Conservation (phyloP, 192 early-diverging fungal genomes). For the Piromyces finnis region DNA sequence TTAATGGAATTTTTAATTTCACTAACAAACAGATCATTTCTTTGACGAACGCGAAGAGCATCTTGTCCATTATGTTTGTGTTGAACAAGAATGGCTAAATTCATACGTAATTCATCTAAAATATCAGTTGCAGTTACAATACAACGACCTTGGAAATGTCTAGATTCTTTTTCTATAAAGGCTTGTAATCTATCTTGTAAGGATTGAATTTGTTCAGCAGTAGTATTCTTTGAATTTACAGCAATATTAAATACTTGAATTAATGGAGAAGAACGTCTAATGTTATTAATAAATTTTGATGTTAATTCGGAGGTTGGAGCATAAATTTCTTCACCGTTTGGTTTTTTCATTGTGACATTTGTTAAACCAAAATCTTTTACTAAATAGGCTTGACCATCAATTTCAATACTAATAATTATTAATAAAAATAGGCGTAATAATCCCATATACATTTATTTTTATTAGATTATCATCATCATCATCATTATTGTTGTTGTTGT, state of each 20-base stretch:
- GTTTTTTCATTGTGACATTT: slow-evolving; percentile 59
- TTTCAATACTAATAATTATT: slow-evolving; percentile 34
- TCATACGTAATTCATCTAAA: not conserved
- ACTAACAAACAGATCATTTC: not conserved
- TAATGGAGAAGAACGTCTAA: slow-evolving; percentile 29
- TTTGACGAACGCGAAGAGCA: not conserved
- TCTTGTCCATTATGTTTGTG: not conserved
- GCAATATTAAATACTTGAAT: not conserved
- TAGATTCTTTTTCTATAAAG: not conserved
- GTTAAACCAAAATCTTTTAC: slow-evolving; percentile 63
- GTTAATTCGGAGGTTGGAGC: slow-evolving; percentile 51
- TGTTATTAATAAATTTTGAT: slow-evolving; percentile 50
- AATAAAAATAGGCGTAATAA: no score
- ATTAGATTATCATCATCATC: no score
- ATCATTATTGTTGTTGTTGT: no score
- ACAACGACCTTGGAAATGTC: not conserved
- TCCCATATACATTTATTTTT: no score
- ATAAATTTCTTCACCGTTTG: slow-evolving; percentile 66
- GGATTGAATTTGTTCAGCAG: not conserved
- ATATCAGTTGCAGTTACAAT: not conserved
- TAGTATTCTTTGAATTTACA: not conserved
- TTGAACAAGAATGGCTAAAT: not conserved
- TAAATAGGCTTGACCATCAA: slow-evolving; percentile 45
- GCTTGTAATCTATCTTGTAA: not conserved
- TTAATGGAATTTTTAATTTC: not conserved